Conservation (phyloP, 345 rosid genomes). For the Linum trigynum region DNA sequence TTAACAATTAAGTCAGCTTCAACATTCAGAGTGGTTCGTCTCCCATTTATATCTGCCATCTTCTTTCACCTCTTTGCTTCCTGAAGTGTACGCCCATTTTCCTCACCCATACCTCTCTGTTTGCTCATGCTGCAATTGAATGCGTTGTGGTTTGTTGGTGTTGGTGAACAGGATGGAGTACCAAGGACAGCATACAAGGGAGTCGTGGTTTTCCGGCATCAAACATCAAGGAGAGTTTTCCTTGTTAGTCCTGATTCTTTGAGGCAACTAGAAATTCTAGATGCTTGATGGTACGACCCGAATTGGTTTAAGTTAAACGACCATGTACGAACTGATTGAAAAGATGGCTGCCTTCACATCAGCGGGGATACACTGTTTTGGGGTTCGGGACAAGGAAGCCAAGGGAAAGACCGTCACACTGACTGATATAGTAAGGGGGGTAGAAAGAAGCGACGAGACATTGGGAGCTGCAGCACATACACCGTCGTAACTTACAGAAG, state of each 20-base stretch:
- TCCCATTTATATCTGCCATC: too few relatives aligned
- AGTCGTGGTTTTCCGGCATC: conserved; percentile 68
- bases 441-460: not conserved
- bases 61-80: too few relatives aligned
- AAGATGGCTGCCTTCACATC: not conserved
- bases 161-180: conserved; percentile 68
- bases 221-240: conserved; percentile 52
- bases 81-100: not conserved
- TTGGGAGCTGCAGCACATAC: not conserved
- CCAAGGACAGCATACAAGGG: conserved; percentile 96
- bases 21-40: too few relatives aligned
- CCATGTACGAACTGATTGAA: not conserved
- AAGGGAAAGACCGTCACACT: not conserved
- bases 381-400: not conserved
- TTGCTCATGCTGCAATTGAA: not conserved
- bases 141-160: not conserved
- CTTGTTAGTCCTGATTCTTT: conserved; percentile 67
- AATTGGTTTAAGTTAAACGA: not conserved
- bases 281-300: conserved; percentile 21
- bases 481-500: not conserved
- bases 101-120: too few relatives aligned
- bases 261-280: conserved; percentile 47
- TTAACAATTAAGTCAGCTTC: too few relatives aligned
- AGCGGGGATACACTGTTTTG: not conserved
- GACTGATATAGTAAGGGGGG: not conserved